Evolutionary conservation across 164 flowering plant genomes (phyloP), one percentile per base, ranked within the genome.

Genomic region (Taxillus chinensis): DNA sequence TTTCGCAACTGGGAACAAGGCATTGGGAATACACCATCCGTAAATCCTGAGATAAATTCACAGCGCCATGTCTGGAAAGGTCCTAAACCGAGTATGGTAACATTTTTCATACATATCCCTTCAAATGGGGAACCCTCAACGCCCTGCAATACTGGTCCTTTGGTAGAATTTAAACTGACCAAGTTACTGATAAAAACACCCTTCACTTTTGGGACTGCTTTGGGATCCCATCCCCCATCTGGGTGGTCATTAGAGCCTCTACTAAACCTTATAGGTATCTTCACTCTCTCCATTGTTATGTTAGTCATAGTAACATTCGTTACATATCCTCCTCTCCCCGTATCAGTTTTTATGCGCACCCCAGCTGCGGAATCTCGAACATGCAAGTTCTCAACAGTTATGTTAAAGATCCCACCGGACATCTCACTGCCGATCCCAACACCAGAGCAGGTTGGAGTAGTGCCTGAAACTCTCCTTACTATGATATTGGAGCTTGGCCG

Each of bases 341-440:
- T 74, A 63, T 95, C 99, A 3, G 99, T 85, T 71, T 95, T 95
- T 49, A 91, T 71, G 15, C 97, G 83, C 2, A 95, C 80, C 39
- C 99, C 96, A 13, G 96, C 95, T n/a, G 99, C 96, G 0, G 96
- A 84, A 61, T 91, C 72, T 64, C 87, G 74, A 45, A 95, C 70
- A 56, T 80, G 79, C 68, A 95, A 54, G 60, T 85, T 82, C 63
- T 91, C 90, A 5, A 91, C 68, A 4, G 77, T 64, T 8, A 95
- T 67, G 45, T 89, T 80, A n/a, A 78, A 81, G 41, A 95, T 77
- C 40, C 99, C 99, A 43, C 99, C 99, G 2, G 99, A 95, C 99
- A 95, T 95, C 69, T 95, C 99, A 52, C 99, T 95, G 12, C 99
- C 99, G 3, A 95, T 86, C 49, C 99, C 99, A 46, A 95, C 80